Evolutionary conservation across 306 rosid genomes (phyloP).

Genomic region (Hippophae gyantsensis): DNA sequence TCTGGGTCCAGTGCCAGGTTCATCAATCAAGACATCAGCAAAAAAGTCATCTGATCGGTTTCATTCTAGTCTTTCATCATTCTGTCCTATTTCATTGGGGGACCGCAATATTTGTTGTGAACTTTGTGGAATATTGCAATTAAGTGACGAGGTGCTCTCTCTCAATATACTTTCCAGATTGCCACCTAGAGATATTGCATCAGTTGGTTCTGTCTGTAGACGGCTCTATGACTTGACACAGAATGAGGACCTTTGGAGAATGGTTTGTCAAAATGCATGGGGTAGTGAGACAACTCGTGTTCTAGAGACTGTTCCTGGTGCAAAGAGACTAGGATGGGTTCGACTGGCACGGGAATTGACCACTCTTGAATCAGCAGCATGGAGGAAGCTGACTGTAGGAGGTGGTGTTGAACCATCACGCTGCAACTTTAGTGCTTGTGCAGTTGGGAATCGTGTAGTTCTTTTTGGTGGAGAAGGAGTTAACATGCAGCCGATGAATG

Average conservation of each 20-base stretch:
- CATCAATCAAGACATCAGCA: constrained; percentile 46
- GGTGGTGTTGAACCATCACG: constrained; percentile 98
- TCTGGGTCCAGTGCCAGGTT: constrained; percentile 74
- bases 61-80: constrained; percentile 50
- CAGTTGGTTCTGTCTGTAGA: constrained; percentile 79
- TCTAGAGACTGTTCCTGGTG: constrained; percentile 94
- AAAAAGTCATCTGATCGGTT: constrained; percentile 49
- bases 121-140: constrained; percentile 79
- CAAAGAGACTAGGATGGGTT: constrained; percentile 95
- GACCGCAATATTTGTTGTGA: constrained; percentile 85
- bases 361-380: constrained; percentile 94
- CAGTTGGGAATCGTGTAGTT: constrained; percentile 94
- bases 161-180: constrained; percentile 83
- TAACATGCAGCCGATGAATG: constrained; percentile 99
- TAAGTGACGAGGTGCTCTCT: constrained; percentile 89
- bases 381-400: constrained; percentile 92
- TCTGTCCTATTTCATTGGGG: constrained; percentile 46
- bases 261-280: constrained; percentile 99
- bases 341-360: constrained; percentile 88
- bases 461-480: constrained; percentile 99
- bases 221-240: constrained; percentile 62
- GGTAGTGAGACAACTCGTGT: constrained; percentile 92
- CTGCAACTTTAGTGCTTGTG: constrained; percentile 97
- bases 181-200: constrained; percentile 95
- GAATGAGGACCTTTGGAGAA: constrained; percentile 94